phyloP scores from a whole-genome alignment of 2,329 filamentous ascomycete genomes.

The Trichoderma brevicompactum region DNA sequence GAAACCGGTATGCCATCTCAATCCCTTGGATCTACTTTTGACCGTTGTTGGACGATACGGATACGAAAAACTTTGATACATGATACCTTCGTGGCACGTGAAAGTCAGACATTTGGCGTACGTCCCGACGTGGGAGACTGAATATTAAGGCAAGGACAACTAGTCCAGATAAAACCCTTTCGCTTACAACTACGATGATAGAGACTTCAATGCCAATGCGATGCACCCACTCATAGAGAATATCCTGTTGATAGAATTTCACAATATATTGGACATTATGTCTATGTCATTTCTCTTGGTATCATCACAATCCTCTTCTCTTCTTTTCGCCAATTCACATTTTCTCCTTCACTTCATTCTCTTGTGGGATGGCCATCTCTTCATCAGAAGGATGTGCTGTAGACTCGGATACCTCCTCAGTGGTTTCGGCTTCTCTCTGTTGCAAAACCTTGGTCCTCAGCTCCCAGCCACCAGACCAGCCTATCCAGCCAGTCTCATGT shows the following conservation, averaged over 20 bases:
- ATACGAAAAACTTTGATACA: too few species aligned
- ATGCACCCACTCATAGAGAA: too few species aligned
- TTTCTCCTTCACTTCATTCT: conserved; percentile 3
- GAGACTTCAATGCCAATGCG: too few species aligned
- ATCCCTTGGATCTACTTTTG: too few species aligned
- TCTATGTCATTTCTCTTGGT: not conserved
- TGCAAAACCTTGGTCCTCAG: conserved; percentile 7
- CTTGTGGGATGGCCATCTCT: not conserved
- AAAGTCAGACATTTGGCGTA: not conserved
- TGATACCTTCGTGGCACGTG: not conserved
- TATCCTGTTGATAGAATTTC: too few species aligned
- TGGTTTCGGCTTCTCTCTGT: not conserved
- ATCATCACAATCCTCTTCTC: not conserved
- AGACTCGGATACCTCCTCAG: not conserved
- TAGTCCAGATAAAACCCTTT: too few species aligned
- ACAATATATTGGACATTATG: too few species aligned
- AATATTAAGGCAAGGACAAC: not conserved
- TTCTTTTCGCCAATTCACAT: not conserved
- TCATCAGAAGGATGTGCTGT: conserved; percentile 18
- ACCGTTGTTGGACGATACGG: too few species aligned
- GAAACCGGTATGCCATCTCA: too few species aligned
- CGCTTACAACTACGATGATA: too few species aligned
- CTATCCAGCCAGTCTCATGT: conserved; percentile 40
- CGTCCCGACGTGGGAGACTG: not conserved
- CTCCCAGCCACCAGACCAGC: conserved; percentile 41